Base-by-base conservation (phyloP, 2,329 filamentous ascomycete genomes). In the Coleophoma cylindrospora region DNA sequence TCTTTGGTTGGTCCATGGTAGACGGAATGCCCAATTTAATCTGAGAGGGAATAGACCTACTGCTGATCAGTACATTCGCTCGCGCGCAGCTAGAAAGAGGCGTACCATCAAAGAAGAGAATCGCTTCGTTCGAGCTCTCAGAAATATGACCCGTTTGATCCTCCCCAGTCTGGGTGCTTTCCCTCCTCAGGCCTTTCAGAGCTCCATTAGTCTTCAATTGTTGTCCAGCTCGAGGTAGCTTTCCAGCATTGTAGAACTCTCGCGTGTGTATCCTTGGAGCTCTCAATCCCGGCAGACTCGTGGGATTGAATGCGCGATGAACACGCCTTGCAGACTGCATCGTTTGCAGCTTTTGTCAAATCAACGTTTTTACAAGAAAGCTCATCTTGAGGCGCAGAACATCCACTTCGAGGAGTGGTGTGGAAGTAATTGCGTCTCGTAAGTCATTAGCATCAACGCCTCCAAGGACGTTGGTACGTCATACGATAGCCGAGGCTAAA, bases 41-140 rank as follows among this genome's bases (percentile, higher is more conserved):
- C 83, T 87, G 27, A 94, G 74, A 1, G 92, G 92, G 54, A 95
- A 95, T 45, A 97, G 78, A 68, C 94, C 88, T 91, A 43, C 38
- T n/a, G 67, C 14, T 17, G 45, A 45, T 47, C 13, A n/a, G 37
- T 32, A 50, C 17, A 51, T 40, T 44, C 46, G 32, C 50, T 52
- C 43, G n/a, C 14, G 13, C 33, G 27, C 43, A 40, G 19, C 34
- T 44, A n/a, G 6, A 2, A 19, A 22, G 9, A 33, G 40, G 44
- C n/a, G 9, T 34, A 63, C 88, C 95, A 65, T 95, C 91, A 62
- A 97, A 85, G 71, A 95, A 99, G 7, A 96, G 68, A 43, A 97
- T 84, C 0, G 86, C 85, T 70, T 97, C 89, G 59, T 91, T 87
- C 1, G 84, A 71, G 3, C 75, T 77, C 11, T 87, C 78, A n/a